These are phyloP conservation scores for Nelumbo lutea DNA, from an alignment of 164 flowering plant species.

Conservation along the genomic window DNA sequence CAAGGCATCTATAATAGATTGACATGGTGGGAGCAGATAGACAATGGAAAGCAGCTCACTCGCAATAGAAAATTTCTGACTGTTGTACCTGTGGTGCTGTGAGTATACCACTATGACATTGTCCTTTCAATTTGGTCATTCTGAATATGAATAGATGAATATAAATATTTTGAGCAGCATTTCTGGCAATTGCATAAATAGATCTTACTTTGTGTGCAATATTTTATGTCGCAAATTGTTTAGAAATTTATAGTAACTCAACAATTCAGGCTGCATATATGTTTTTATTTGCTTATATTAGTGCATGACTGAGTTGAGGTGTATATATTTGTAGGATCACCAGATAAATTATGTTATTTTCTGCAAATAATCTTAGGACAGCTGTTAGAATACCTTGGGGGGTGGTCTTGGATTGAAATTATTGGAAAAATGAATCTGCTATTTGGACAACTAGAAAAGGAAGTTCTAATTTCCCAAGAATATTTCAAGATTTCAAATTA, in stretches of 20 bases:
- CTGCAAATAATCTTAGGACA: neutral
- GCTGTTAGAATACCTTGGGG: neutral
- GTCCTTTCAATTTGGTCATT: neutral
- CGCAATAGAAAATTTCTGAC: constrained; percentile 68
- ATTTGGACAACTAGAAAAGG: neutral
- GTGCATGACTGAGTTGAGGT: neutral
- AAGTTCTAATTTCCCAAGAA: neutral
- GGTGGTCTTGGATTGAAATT: neutral
- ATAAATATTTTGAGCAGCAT: neutral
- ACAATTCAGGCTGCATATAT: neutral
- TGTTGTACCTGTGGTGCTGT: constrained; percentile 72
- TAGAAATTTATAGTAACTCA: neutral
- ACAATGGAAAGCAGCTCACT: constrained; percentile 70
- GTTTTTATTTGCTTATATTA: neutral
- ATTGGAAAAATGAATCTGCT: neutral
- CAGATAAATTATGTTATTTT: neutral
- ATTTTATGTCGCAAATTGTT: neutral
- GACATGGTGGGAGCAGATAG: constrained; percentile 85
- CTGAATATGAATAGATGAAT: neutral
- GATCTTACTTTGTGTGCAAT: neutral
- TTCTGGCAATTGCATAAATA: neutral
- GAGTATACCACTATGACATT: constrained; percentile 22
- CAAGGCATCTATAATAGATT: constrained; percentile 64
- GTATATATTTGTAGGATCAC: neutral
- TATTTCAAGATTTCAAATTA: neutral